These are phyloP conservation scores for Oxyria digyna DNA, from an alignment of 148 eudicot genomes.

Conservation along the genomic window DNA sequence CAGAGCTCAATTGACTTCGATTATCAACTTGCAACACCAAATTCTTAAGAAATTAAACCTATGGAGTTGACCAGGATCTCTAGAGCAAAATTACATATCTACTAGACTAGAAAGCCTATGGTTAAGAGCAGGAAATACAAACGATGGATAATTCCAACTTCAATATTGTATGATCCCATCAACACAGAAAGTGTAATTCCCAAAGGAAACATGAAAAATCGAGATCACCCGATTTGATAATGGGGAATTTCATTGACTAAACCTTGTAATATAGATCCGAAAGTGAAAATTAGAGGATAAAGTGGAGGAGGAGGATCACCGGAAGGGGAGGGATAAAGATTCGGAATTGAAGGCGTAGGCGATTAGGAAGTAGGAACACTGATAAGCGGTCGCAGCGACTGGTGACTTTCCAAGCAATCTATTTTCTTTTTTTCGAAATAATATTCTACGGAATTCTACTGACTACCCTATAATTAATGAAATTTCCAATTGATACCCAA, in stretches of 20 bases:
- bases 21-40: slow-evolving; percentile 1
- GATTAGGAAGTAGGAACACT: background rate
- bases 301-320: background rate
- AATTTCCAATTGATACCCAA: no score
- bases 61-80: background rate
- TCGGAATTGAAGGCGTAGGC: background rate
- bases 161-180: background rate
- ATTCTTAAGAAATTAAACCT: background rate
- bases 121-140: background rate
- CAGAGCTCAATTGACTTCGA: background rate
- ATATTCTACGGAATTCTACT: no score
- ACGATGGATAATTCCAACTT: background rate
- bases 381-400: slow-evolving; percentile 7
- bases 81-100: background rate
- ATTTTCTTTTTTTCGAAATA: background rate
- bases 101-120: background rate
- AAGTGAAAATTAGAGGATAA: background rate
- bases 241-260: background rate
- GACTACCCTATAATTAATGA: no score
- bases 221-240: background rate
- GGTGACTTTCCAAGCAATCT: background rate
- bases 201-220: background rate
- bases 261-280: background rate
- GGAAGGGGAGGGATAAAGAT: background rate
- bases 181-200: background rate